Percentiles rank a stretch among this genome's conserved stretches.
Evolutionary conservation across 2,329 filamentous ascomycete genomes (phyloP).

Genomic region (Lasiodiplodia sp.): DNA sequence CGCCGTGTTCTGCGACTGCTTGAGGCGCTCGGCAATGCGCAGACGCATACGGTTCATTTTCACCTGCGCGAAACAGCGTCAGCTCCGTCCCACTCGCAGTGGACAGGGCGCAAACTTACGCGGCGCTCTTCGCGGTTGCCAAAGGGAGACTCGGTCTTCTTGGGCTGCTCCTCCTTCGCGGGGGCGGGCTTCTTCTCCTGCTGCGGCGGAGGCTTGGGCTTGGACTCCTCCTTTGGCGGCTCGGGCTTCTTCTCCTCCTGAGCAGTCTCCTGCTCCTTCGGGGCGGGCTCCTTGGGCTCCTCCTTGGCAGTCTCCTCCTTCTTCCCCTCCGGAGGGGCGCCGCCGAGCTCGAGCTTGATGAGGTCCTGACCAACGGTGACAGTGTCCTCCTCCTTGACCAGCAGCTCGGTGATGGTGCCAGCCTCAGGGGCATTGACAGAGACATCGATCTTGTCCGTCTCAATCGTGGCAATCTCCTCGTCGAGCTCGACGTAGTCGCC

Average conservation of each 20-base stretch:
- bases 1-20: constrained; percentile 98
- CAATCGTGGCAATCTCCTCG: constrained; percentile 97
- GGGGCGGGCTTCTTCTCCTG: constrained; percentile 46
- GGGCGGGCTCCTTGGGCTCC: constrained; percentile 67
- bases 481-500: constrained; percentile 95
- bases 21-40: constrained; percentile 94
- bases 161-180: constrained; percentile 42
- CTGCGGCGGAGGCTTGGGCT: constrained; percentile 44
- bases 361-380: constrained; percentile 94
- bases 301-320: constrained; percentile 61
- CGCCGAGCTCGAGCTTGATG: constrained; percentile 78
- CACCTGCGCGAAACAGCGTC: constrained; percentile 64
- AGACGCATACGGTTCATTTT: constrained; percentile 99
- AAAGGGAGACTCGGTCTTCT: constrained; percentile 51
- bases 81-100: background rate
- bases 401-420: constrained; percentile 88
- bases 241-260: constrained; percentile 52
- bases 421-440: constrained; percentile 93
- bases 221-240: constrained; percentile 43
- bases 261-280: constrained; percentile 64
- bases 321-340: constrained; percentile 58
- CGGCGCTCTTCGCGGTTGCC: constrained; percentile 87
- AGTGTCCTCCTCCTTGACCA: constrained; percentile 93
- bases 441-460: constrained; percentile 99
- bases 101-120: constrained; percentile 60